Base-by-base conservation (phyloP, 495 filamentous ascomycete genomes). In the Penicillium parvum region DNA sequence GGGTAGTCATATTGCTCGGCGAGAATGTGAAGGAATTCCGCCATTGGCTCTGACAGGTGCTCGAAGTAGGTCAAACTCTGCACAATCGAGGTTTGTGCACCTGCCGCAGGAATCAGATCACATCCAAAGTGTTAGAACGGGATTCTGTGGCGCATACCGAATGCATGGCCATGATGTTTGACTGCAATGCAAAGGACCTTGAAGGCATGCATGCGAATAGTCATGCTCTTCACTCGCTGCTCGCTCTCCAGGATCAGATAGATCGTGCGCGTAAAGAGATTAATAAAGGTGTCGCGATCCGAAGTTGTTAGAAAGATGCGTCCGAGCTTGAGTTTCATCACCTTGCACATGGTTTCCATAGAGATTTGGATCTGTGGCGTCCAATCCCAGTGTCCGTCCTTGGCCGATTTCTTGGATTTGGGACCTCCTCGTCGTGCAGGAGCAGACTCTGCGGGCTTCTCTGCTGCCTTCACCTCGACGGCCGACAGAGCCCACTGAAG, bases 31-130 rank as follows among this genome's bases (percentile, higher is more conserved):
- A 97, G 71, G 53, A 97, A 95, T 63, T 99, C 92, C 15, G 92
- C 94, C 92, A 99, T 99, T 0, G 94, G 94, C 60, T 99, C 92
- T 0, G 92, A 89, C 11, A 99, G 68, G 62, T 99, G 92, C 63
- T 99, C 92, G 45, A 96, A 99, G 64, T 99, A 99, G 0, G 94
- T 92, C 43, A 99, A 68, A 54, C 90, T 97, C 58, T 97, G 92
- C 33, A 96, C 86, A 59, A 97, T 95, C 7, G 90, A 94, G 5
- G 94, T 97, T 78, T 97, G 92, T 15, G 92, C 94, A 34, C 88
- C 91, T 96, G 45, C 14, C n/a, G 21, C 15, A 11, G 11, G 3
- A 12, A 37, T 63, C 28, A 69, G 56, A 19, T 9, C 4, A 7
- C 17, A 11, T 4, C 12, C 8, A 11, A 11, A 12, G 16, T 10